phyloP scores from a whole-genome alignment of 2,329 filamentous ascomycete genomes.

The Sclerotinia sclerotiorum region DNA sequence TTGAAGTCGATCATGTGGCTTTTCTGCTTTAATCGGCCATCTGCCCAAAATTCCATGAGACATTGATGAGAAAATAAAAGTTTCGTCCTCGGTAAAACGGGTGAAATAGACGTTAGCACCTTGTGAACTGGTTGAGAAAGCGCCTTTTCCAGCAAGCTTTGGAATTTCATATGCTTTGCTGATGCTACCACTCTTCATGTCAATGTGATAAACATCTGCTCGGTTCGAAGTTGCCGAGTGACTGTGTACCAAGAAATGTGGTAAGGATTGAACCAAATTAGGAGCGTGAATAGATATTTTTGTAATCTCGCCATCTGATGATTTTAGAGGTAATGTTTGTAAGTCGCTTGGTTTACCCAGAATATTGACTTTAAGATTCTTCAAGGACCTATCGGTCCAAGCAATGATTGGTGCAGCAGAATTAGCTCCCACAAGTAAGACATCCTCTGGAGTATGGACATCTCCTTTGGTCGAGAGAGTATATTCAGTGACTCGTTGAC shows the following conservation, averaged over 20 bases:
- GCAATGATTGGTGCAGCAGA: conserved; percentile 72
- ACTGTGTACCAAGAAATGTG: conserved; percentile 85
- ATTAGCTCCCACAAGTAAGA: conserved; percentile 74
- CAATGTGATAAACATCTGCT: conserved; percentile 82
- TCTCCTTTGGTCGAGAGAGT: conserved; percentile 73
- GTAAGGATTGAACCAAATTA: conserved; percentile 65
- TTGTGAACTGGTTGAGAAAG: conserved; percentile 75
- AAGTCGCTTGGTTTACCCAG: conserved; percentile 57
- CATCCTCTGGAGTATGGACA: conserved; percentile 60
- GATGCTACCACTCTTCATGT: conserved; percentile 66
- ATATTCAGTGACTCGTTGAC: conserved; percentile 70
- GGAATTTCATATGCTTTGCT: conserved; percentile 81
- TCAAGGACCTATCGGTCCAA: conserved; percentile 65
- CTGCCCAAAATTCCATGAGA: conserved; percentile 74
- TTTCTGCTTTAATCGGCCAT: conserved; percentile 60
- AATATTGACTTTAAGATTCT: conserved; percentile 69
- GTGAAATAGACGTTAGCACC: conserved; percentile 88
- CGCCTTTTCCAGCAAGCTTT: conserved; percentile 65
- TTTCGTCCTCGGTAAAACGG: conserved; percentile 72
- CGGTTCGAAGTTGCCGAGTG: conserved; percentile 69
- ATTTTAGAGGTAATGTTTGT: conserved; percentile 54
- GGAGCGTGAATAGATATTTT: conserved; percentile 69
- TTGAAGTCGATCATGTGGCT: conserved; percentile 46
- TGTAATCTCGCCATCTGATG: conserved; percentile 53
- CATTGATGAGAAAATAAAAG: conserved; percentile 70